These are phyloP conservation scores for Fusarium kyushuense DNA, from an alignment of 2,329 filamentous ascomycete genomes.

Conservation along the genomic window DNA sequence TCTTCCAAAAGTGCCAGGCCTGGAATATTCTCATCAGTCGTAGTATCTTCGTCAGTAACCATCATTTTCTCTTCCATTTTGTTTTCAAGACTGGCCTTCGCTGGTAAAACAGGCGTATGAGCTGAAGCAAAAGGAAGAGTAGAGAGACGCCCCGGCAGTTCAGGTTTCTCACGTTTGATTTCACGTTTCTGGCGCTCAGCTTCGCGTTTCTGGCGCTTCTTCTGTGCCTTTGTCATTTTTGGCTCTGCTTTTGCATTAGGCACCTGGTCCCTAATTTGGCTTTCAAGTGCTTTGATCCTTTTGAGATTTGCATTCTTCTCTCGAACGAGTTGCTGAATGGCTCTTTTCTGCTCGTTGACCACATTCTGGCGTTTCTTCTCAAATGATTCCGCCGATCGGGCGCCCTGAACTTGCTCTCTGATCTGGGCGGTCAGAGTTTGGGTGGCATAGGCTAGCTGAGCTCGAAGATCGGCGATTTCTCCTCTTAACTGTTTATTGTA, in stretches of 20 bases:
- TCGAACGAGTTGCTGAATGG: neutral
- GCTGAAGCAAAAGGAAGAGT: too few species aligned
- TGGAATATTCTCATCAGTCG: accelerated
- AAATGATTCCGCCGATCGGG: accelerated
- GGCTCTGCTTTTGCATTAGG: too few species aligned
- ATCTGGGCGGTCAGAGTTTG: neutral
- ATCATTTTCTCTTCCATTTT: neutral
- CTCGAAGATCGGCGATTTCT: neutral
- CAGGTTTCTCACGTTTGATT: neutral
- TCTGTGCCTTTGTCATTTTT: neutral
- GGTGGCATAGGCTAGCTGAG: neutral
- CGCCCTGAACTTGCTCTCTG: neutral
- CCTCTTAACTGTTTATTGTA: neutral
- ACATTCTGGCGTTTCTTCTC: neutral
- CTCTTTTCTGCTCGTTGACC: neutral
- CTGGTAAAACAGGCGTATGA: neutral
- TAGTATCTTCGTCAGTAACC: neutral
- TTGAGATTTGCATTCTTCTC: neutral
- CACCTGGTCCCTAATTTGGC: accelerated
- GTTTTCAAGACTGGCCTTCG: neutral
- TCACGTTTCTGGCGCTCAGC: neutral
- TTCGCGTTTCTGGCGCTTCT: neutral
- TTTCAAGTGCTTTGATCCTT: neutral
- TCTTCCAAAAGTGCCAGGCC: neutral
- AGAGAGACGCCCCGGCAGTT: neutral